Evolutionary conservation across 2,329 filamentous ascomycete species (phyloP), one percentile per base, ranked within the genome.

Genomic region (Coniochaeta prunicola): DNA sequence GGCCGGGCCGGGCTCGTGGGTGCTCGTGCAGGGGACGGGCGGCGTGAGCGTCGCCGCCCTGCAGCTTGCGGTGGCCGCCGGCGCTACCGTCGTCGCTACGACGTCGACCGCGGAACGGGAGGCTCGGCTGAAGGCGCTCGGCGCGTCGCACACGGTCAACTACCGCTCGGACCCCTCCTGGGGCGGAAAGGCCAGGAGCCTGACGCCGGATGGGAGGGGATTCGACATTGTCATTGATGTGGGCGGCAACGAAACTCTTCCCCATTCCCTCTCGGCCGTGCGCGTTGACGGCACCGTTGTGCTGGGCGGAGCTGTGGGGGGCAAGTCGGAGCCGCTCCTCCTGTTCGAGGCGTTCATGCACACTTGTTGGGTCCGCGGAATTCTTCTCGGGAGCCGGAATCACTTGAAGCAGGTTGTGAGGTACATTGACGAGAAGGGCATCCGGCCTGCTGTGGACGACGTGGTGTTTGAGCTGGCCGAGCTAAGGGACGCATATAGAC

Each of bases 211-310:
- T 1, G 75, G 75, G 1, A 66, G 64, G 1, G 87, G 87, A 17
- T 82, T 87, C 9, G 80, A 88, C 64, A 76, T 85, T 61, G 73
- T 89, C 45, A 66, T 88, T 45, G 87, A 90, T 64, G 80, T 89
- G 19, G 86, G 84, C n/a, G 87, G 87, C 0, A 76, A 82, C 0
- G 77, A 76, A n/a, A 88, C 85, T 0, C 77, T 89, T 61, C 65
- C 73, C 5, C 77, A 87, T 66, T 79, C 77, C 4, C 71, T 87
- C 42, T 79, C 78, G 63, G 79, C 80, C 1, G 72, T 84, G 0
- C 63, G 67, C 0, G 59, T 64, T 0, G 68, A 73, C 19, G 74
- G 74, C 0, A 24, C 72, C 4, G 60, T 77, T n/a, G 57, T 63
- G 4, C 42, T 72, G 2, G 62, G 69, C 12, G 74, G 73, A 0